Evolutionary conservation across 257 asterid genomes (phyloP).

Genomic region (Paraleonurus japonicus): DNA sequence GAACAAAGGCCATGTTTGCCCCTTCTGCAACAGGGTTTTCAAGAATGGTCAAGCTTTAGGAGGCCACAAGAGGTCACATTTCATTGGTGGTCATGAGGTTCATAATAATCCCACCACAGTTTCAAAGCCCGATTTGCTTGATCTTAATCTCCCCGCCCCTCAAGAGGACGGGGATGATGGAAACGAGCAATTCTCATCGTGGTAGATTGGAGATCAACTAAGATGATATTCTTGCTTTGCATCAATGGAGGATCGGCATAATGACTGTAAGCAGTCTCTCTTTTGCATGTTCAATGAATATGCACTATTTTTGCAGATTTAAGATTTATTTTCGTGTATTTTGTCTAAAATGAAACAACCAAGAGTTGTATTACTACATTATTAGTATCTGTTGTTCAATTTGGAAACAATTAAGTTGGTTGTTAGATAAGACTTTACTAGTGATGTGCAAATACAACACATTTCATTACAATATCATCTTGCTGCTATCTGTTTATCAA

Average conservation of each 20-base stretch:
- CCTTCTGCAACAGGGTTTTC: conserved; percentile 74
- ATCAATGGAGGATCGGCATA: conserved; percentile 6
- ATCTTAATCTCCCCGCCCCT: conserved; percentile 88
- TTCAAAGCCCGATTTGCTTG: conserved; percentile 58
- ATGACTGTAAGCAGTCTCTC: conserved; percentile 21
- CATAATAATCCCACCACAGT: conserved; percentile 31
- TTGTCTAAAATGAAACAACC: conserved; percentile 15
- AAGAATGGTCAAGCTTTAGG: conserved; percentile 97
- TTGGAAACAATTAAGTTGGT: conserved; percentile 10
- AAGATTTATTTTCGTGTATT: conserved; percentile 10
- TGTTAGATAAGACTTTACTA: not conserved
- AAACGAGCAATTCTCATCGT: conserved; percentile 34
- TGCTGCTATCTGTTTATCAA: not conserved
- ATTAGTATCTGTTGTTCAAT: not conserved
- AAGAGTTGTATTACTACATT: not conserved
- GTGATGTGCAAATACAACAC: not conserved
- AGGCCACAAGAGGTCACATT: conserved; percentile 96
- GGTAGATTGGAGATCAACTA: conserved; percentile 33
- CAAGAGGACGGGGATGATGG: conserved; percentile 59
- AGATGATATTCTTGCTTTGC: conserved; percentile 23
- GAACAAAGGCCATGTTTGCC: conserved; percentile 75
- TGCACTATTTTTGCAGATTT: conserved; percentile 28
- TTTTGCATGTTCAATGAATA: conserved; percentile 29
- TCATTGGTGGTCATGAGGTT: conserved; percentile 51
- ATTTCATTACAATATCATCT: not conserved